Evolutionary conservation across 352 stramenopile species (phyloP).

Genomic region (Pseudoperonospora humuli): DNA sequence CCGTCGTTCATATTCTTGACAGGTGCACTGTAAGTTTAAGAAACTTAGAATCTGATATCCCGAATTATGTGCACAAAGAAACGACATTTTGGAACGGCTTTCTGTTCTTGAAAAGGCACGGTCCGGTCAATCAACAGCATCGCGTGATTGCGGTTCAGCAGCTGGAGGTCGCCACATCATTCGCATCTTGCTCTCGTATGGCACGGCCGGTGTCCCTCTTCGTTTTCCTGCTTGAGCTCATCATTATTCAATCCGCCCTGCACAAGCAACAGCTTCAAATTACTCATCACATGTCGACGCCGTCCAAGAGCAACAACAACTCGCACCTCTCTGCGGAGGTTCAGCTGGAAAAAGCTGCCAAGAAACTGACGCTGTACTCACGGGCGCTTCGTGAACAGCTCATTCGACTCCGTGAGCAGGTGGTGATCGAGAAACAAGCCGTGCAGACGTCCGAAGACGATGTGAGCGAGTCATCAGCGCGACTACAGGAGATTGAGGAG

Average conservation of each 20-base stretch:
- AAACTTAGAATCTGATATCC: constrained; percentile 4
- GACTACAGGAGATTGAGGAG: constrained; percentile 58
- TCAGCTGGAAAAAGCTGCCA: constrained; percentile 41
- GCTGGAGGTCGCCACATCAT: constrained; percentile 26
- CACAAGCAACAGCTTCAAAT: constrained; percentile 1
- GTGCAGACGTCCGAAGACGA: constrained; percentile 44
- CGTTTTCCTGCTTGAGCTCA: constrained; percentile 1
- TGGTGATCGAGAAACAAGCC: constrained; percentile 27
- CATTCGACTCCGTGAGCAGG: constrained; percentile 23
- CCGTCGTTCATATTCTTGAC: background rate
- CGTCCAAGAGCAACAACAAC: constrained; percentile 21
- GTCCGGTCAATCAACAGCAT: constrained; percentile 11
- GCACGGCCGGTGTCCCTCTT: constrained; percentile 1
- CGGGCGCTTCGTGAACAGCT: constrained; percentile 37
- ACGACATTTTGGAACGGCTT: constrained; percentile 13
- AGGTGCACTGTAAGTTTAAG: background rate
- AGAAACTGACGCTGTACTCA: constrained; percentile 42
- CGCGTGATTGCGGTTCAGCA: constrained; percentile 16
- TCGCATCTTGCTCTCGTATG: constrained; percentile 5
- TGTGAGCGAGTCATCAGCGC: constrained; percentile 39
- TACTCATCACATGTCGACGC: constrained; percentile 10
- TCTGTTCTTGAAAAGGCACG: constrained; percentile 15
- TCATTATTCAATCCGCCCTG: constrained; percentile 19
- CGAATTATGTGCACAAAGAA: constrained; percentile 13
- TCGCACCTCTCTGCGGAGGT: constrained; percentile 9